Conservation (phyloP, 768 basidiomycete genomes). For the Termitomyces sp. region DNA sequence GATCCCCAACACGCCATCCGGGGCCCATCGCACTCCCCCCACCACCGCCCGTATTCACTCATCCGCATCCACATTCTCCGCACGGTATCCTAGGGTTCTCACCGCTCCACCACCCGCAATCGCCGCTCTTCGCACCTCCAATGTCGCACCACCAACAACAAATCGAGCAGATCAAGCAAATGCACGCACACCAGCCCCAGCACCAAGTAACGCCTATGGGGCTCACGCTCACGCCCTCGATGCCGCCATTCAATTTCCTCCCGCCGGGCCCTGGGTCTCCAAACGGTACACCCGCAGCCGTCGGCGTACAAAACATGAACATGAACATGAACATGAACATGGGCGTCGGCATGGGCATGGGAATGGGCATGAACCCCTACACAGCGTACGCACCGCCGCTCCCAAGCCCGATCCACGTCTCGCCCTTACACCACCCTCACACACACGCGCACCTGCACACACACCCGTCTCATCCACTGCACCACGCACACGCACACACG, state of each 20-base stretch:
- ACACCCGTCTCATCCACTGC: background rate
- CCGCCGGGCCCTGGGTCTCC: background rate
- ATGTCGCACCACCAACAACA: slow-evolving; percentile 13
- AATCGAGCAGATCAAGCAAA: slow-evolving; percentile 23
- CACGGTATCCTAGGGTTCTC: slow-evolving; percentile 19
- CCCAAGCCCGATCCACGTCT: background rate
- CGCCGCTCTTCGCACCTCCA: slow-evolving; percentile 32
- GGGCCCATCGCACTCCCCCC: slow-evolving; percentile 69
- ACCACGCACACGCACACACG: background rate
- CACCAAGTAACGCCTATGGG: background rate
- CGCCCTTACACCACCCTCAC: background rate
- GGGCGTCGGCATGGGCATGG: no score
- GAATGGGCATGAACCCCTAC: background rate
- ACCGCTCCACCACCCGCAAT: slow-evolving; percentile 27
- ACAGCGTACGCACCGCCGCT: background rate
- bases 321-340: no score
- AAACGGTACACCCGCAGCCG: background rate
- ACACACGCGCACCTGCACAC: background rate
- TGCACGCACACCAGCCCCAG: background rate
- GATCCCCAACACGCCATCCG: slow-evolving; percentile 45
- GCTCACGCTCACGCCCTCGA: slow-evolving; percentile 89
- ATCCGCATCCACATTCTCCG: slow-evolving; percentile 17
- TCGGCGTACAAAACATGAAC: background rate
- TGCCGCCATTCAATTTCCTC: slow-evolving; percentile 87
- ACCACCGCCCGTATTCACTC: slow-evolving; percentile 40